Base-by-base conservation (phyloP, 2,329 filamentous ascomycete genomes). In the Fusarium verticillioides region DNA sequence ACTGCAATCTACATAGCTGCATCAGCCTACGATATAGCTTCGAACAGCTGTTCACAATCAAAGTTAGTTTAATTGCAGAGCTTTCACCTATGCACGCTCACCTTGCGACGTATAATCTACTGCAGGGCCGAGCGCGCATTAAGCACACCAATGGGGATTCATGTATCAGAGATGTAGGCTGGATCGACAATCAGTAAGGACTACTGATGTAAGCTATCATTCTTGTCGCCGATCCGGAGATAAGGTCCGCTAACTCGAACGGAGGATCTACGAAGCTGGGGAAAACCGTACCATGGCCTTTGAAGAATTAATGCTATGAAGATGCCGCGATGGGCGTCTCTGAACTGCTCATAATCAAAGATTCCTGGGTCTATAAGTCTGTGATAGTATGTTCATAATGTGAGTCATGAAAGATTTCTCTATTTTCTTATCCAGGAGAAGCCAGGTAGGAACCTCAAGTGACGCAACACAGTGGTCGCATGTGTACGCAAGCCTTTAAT, bases 401-500 rank as follows among this genome's bases (percentile, higher is more conserved):
- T 9, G 12, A 30, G 7, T 4, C 12, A 21, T 30, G 5, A 10
- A 39, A 30, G 9, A 30, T 8, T 30, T 30, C 10, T 30, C 9
- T 30, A 9, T 10, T 30, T 30, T 30, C 8, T 30, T 8, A 10
- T 30, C 10, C 30, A 9, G 5, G 12, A 32, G 30, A 32, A 30
- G 5, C 11, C 19, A 8, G 13, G 37, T 13, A 21, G 11, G 2
- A 39, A 21, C 7, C 19, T 40, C 19, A 12, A 21, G 19, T 21
- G 7, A 13, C 37, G 5, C 4, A 0, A 12, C 12, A 32, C 12
- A 13, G 37, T 12, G 11, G 9, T 30, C 9, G 9, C 12, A 19
- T 5, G 19, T 15, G 6, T 7, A 21, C 7, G 3, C 3, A 4
- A 9, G 21, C 18, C 7, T 37, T 37, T 12, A 28, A 16, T 4